A percentile compares a stretch with the other conserved stretches of the same genome.
These are phyloP conservation scores for Vaccinium corymbosum DNA, from an alignment of 148 eudicot genomes.

Conservation along the genomic window DNA sequence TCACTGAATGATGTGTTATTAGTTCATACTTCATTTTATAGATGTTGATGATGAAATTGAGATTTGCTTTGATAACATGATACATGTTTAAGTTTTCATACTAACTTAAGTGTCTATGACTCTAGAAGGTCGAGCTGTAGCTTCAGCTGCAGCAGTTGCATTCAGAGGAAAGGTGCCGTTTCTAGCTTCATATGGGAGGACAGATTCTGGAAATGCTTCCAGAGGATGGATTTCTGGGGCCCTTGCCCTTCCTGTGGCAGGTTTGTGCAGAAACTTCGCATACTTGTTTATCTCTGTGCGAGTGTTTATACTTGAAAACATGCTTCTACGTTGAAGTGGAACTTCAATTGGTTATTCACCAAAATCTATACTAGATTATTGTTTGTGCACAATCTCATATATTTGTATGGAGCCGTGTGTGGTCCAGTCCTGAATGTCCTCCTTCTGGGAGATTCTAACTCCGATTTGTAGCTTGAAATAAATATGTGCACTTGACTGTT, in stretches of 20 bases:
- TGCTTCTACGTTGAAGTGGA: neutral
- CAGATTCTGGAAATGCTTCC: conserved; percentile 42
- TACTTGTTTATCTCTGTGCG: neutral
- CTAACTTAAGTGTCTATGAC: neutral
- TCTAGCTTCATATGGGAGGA: conserved; percentile 55
- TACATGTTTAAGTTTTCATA: neutral
- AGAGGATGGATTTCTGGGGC: conserved; percentile 63
- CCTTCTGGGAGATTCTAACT: neutral
- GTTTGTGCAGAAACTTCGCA: conserved; percentile 25
- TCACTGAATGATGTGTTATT: neutral
- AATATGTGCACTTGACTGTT: neutral
- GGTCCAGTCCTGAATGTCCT: neutral
- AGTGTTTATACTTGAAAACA: neutral
- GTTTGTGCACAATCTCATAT: neutral
- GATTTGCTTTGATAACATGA: neutral
- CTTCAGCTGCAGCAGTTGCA: conserved; percentile 49
- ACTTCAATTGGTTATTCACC: neutral
- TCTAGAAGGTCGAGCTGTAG: conserved; percentile 68
- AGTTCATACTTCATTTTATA: too few relatives aligned
- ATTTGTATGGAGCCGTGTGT: neutral
- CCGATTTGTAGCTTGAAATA: conserved; percentile 2
- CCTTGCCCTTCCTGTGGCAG: conserved; percentile 90
- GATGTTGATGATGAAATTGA: neutral
- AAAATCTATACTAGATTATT: neutral
- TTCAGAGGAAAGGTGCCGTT: conserved; percentile 54